Percentiles rank a stretch among this genome's conserved stretches.
These are phyloP conservation scores for Claviceps cyperi DNA, from an alignment of 2,329 filamentous ascomycete species.

Conservation along the genomic window DNA sequence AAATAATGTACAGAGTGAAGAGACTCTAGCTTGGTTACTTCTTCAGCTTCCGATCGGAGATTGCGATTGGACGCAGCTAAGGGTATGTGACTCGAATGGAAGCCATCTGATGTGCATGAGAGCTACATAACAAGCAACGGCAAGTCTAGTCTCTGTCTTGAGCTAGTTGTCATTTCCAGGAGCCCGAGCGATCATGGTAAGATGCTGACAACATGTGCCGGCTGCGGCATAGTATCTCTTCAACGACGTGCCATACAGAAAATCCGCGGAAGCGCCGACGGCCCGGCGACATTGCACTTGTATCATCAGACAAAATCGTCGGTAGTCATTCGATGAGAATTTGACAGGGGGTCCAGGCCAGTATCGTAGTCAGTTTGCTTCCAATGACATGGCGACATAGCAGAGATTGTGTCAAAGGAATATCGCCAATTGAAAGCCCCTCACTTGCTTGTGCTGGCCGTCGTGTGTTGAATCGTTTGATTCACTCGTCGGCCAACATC, in stretches of 20 bases:
- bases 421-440: not conserved
- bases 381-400: not conserved
- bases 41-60: not conserved
- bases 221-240: too few relatives aligned
- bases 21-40: not conserved
- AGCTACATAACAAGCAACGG: not conserved
- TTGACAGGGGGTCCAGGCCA: not conserved
- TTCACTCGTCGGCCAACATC: not conserved
- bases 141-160: too few relatives aligned
- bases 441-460: not conserved
- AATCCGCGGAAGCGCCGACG: not conserved
- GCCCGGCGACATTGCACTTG: not conserved
- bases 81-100: not conserved
- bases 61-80: not conserved
- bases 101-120: not conserved
- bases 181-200: too few relatives aligned
- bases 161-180: too few relatives aligned
- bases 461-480: not conserved
- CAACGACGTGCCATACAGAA: not conserved
- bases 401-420: not conserved
- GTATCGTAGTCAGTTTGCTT: not conserved
- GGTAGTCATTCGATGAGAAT: not conserved
- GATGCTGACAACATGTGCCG: too few relatives aligned
- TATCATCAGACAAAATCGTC: too few relatives aligned
- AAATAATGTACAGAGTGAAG: too few relatives aligned